phyloP scores from a whole-genome alignment of 106 monocot species.

The Platanthera zijinensis region DNA sequence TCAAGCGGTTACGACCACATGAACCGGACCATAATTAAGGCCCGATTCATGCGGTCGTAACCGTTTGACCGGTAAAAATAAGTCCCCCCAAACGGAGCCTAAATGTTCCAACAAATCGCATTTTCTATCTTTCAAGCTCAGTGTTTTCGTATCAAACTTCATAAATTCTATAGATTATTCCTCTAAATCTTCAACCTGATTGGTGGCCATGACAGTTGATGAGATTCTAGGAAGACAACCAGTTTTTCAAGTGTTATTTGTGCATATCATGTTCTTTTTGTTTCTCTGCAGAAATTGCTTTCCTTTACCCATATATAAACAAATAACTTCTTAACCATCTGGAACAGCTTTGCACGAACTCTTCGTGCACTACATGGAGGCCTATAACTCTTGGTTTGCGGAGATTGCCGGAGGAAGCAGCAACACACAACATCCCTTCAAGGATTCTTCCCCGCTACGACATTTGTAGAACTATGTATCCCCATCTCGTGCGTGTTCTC shows the following conservation, averaged over 20 bases:
- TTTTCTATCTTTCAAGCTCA: background rate
- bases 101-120: too few relatives aligned
- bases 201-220: background rate
- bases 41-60: too few relatives aligned
- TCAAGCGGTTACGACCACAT: too few relatives aligned
- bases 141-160: background rate
- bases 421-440: background rate
- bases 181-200: background rate
- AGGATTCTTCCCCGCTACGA: background rate
- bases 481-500: background rate
- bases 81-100: too few relatives aligned
- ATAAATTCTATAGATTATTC: background rate
- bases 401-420: constrained; percentile 42
- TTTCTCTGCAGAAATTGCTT: background rate
- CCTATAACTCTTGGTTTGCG: constrained; percentile 80
- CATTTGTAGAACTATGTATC: background rate
- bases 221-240: background rate
- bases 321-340: background rate
- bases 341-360: constrained; percentile 73
- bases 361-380: constrained; percentile 84
- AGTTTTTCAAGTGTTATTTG: background rate
- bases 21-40: too few relatives aligned
- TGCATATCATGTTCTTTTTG: background rate
- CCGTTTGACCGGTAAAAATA: too few relatives aligned
- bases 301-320: background rate